phyloP scores from a whole-genome alignment of 352 stramenopile species.

The Globisporangium viniferum region DNA sequence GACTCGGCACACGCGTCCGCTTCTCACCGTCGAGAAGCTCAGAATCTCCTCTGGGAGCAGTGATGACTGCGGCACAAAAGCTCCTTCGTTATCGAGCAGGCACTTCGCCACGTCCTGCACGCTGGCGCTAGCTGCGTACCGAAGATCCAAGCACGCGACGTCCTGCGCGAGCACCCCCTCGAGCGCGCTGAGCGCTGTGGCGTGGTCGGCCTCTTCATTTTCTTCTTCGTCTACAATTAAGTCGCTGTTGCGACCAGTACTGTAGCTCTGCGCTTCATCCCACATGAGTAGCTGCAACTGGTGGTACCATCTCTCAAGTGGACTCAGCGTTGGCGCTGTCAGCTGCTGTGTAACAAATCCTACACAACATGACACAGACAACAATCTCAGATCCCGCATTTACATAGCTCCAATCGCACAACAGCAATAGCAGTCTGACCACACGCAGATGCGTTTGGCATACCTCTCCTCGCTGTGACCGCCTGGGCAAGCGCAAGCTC shows the following conservation, averaged over 20 bases:
- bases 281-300: conserved; percentile 34
- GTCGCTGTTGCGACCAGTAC: neutral
- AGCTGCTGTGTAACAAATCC: conserved; percentile 49
- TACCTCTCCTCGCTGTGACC: neutral
- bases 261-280: neutral
- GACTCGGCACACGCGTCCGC: conserved; percentile 32
- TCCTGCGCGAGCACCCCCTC: conserved; percentile 21
- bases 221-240: neutral
- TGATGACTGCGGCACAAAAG: neutral
- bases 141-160: conserved; percentile 40
- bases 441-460: neutral
- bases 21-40: conserved; percentile 44
- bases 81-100: conserved; percentile 26
- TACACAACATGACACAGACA: conserved; percentile 11
- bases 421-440: neutral
- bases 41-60: conserved; percentile 29
- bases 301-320: conserved; percentile 37
- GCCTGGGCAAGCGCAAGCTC: neutral
- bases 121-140: conserved; percentile 28
- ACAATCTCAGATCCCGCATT: neutral
- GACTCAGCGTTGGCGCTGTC: conserved; percentile 15
- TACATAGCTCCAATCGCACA: neutral
- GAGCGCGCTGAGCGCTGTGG: conserved; percentile 11
- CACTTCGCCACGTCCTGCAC: conserved; percentile 26
- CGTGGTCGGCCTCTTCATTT: neutral